Percentiles rank a stretch among this genome's conserved stretches.
These are phyloP conservation scores for Clavispora carvajalis DNA, from an alignment of 805 yeast species.

Conservation along the genomic window DNA sequence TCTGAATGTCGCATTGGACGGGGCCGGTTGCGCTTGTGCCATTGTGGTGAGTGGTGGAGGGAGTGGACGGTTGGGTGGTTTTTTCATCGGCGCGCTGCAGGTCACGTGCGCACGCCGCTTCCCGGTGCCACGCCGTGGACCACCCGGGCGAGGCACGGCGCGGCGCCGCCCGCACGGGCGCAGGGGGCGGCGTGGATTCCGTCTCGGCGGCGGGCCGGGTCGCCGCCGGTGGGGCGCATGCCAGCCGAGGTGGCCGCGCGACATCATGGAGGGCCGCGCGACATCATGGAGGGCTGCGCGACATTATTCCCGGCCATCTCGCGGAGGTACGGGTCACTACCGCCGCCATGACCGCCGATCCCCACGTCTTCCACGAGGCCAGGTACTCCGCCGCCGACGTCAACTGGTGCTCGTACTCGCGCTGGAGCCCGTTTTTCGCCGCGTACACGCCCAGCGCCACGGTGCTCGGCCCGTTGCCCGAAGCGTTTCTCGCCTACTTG, in stretches of 20 bases:
- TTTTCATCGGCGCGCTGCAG: too few relatives aligned
- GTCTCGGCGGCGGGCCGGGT: too few relatives aligned
- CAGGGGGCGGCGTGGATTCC: too few relatives aligned
- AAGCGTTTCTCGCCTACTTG: slow-evolving; percentile 29
- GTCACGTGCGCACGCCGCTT: too few relatives aligned
- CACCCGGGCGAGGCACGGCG: too few relatives aligned
- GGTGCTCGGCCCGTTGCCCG: slow-evolving; percentile 30
- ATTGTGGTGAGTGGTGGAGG: slow-evolving; percentile 5
- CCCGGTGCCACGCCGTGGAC: too few relatives aligned
- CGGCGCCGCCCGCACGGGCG: too few relatives aligned
- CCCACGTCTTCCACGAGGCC: slow-evolving; percentile 26
- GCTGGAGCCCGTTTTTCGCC: slow-evolving; percentile 27
- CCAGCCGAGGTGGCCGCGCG: too few relatives aligned
- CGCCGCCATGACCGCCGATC: slow-evolving; percentile 10
- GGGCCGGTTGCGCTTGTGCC: slow-evolving; percentile 19
- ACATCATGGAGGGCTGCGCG: not conserved
- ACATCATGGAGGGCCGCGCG: not conserved
- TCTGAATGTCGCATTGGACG: slow-evolving; percentile 83
- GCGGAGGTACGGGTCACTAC: not conserved
- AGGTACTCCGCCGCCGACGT: slow-evolving; percentile 23
- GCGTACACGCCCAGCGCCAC: slow-evolving; percentile 17
- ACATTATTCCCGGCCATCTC: too few relatives aligned
- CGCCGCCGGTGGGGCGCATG: too few relatives aligned
- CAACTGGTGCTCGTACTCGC: slow-evolving; percentile 28
- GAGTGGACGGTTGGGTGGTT: not conserved